Evolutionary conservation across 768 basidiomycete genomes (phyloP), one percentile per base, ranked within the genome.

Genomic region (Naganishia onofrii): DNA sequence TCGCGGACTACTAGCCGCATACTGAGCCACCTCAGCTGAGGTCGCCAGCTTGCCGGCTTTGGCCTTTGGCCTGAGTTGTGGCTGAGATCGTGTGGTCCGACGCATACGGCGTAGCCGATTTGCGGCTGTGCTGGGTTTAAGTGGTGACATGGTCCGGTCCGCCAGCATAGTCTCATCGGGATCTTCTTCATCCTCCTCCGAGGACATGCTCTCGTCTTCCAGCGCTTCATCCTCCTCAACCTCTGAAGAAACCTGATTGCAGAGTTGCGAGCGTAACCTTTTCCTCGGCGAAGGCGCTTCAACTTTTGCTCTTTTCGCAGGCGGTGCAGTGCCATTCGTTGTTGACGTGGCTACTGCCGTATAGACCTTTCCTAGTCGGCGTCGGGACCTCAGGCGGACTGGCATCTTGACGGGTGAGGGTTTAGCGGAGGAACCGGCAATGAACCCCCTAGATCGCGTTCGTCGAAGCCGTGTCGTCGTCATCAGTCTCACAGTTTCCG

Each of bases 351-450:
- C 38, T 26, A 63, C 60, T 13, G 60, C 34, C 3, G 31, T 58
- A 44, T 63, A 63, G 15, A 34, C 17, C 60, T 63, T 63, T 10
- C 60, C 60, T 26, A 63, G 32, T 29, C 60, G 60, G 21, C 60
- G 38, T 42, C 60, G 60, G 10, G 60, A 44, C 23, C 38, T 34
- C 1, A 44, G 32, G 12, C 57, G 31, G 57, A 29, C 38, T 23
- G 60, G 60, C 36, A 63, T 63, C 42, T 63, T 63, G 60, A 63
- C 38, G n/a, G 60, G 60, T n/a, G 60, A 63, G 38, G 60, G 60
- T 63, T 63, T 63, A 12, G 60, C 60, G 6, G 60, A 63, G 21
- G 60, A 63, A 63, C 60, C 60, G 12, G 60, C 60, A 42, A 63
- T 44, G 38, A 63, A 63, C 21, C 60, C 60, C 60, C 60, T 63